Evolutionary conservation across 2,329 filamentous ascomycete species (phyloP), one percentile per base, ranked within the genome.

Genomic region (Aspergillus ochraceus): DNA sequence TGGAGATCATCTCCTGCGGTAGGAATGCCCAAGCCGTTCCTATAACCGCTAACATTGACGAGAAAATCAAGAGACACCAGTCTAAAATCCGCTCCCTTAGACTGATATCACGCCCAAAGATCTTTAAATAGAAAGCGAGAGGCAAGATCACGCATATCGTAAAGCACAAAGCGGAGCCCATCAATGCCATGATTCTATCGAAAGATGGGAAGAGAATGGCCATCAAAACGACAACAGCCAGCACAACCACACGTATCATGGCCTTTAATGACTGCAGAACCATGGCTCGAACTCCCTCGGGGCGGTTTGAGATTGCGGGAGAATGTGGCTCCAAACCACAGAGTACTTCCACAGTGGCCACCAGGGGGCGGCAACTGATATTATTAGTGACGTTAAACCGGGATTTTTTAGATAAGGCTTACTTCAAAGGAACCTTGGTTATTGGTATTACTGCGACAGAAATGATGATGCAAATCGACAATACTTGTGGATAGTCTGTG

Each of bases 131-230:
- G 72, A 99, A 98, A 4, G 88, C 84, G 32, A 97, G 80, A 0
- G 94, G 95, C 54, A 99, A 81, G 75, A 96, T 92, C 65, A 98
- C 88, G 77, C 94, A 98, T 65, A 98, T 96, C 19, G 91, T 91
- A 69, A 97, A 97, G 78, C 94, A 97, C 17, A 97, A 84, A 3
- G 92, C 90, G 45, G 90, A 91, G 12, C 95, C 94, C 79, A 98
- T 88, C 62, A 97, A 88, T 4, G 90, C 90, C 88, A 96, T 96
- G 71, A 97, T 93, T 55, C 88, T 88, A 73, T 97, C 92, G 70
- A 97, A 97, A 0, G 87, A 85, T 0, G 93, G 92, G 70, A 89
- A 85, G 2, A 89, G 66, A 47, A 90, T 85, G 6, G 93, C 87
- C 60, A 97, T 90, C 52, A 85, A 71, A 32, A 97, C 84, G 68